Evolutionary conservation across 2,329 filamentous ascomycete species (phyloP).

Genomic region (Aspergillus sp.): DNA sequence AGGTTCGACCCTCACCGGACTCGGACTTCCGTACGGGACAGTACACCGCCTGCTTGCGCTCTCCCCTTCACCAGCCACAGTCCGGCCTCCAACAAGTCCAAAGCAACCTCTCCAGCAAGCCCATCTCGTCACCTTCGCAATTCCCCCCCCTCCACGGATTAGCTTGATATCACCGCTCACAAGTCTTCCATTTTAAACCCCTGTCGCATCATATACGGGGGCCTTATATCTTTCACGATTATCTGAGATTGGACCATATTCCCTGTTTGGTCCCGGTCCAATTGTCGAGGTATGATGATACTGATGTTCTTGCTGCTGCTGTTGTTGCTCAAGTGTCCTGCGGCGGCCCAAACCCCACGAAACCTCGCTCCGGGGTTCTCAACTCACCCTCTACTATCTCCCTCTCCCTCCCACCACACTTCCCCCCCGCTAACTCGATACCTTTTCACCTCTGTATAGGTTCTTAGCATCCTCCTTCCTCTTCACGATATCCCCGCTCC

Average conservation of each 20-base stretch:
- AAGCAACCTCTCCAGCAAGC: slow-evolving; percentile 8
- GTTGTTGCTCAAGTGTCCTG: slow-evolving; percentile 31
- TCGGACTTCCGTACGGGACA: neutral
- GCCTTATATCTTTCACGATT: slow-evolving; percentile 10
- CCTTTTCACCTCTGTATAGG: slow-evolving; percentile 21
- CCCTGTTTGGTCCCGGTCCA: slow-evolving; percentile 17
- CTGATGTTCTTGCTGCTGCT: slow-evolving; percentile 16
- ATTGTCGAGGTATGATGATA: slow-evolving; percentile 31
- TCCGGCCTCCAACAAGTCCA: slow-evolving; percentile 11
- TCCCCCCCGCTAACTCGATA: slow-evolving; percentile 16
- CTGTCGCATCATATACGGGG: slow-evolving; percentile 3
- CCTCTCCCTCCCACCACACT: slow-evolving; percentile 27
- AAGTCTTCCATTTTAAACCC: slow-evolving; percentile 6
- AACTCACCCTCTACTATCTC: slow-evolving; percentile 25
- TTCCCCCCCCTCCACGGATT: slow-evolving; percentile 10
- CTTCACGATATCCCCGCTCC: slow-evolving; percentile 23
- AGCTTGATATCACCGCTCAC: slow-evolving; percentile 13
- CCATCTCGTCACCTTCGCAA: slow-evolving; percentile 21
- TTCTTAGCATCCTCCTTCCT: slow-evolving; percentile 15
- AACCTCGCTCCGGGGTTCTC: slow-evolving; percentile 36
- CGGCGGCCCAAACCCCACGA: slow-evolving; percentile 43
- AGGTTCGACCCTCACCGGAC: slow-evolving; percentile 1
- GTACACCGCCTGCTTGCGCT: slow-evolving; percentile 5
- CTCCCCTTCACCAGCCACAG: slow-evolving; percentile 32
- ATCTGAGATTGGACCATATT: slow-evolving; percentile 7